Evolutionary conservation across 768 basidiomycete genomes (phyloP).

Genomic region (Collybia sp.): DNA sequence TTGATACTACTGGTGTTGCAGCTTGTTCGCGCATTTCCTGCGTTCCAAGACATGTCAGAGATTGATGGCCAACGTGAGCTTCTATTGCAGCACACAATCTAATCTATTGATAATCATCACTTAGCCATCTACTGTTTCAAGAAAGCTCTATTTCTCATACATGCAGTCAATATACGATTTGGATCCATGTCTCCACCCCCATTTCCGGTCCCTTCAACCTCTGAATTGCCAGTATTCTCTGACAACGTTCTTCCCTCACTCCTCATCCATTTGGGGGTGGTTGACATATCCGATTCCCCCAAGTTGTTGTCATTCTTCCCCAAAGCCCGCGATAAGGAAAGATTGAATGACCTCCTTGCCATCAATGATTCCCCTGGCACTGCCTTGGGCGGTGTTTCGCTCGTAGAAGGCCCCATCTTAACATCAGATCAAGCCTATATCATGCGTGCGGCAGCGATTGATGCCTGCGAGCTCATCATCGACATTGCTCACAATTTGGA

Average conservation of each 20-base stretch:
- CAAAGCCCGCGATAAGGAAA: slow-evolving; percentile 31
- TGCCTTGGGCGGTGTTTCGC: slow-evolving; percentile 9
- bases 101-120: background rate
- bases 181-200: slow-evolving; percentile 43
- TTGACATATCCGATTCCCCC: slow-evolving; percentile 55
- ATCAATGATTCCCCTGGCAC: slow-evolving; percentile 7
- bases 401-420: slow-evolving; percentile 46
- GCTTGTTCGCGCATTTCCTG: slow-evolving; percentile 76
- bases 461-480: slow-evolving; percentile 71
- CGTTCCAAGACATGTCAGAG: slow-evolving; percentile 72
- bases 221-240: slow-evolving; percentile 59
- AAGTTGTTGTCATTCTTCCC: slow-evolving; percentile 46
- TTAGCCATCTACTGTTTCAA: slow-evolving; percentile 87
- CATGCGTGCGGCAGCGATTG: slow-evolving; percentile 74
- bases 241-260: slow-evolving; percentile 87
- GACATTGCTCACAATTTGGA: slow-evolving; percentile 40
- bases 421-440: slow-evolving; percentile 61
- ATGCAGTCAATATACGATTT: slow-evolving; percentile 67
- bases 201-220: slow-evolving; percentile 61
- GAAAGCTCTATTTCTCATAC: slow-evolving; percentile 81
- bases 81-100: background rate
- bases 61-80: slow-evolving; percentile 61
- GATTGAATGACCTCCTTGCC: slow-evolving; percentile 34
- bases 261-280: slow-evolving; percentile 68
- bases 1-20: slow-evolving; percentile 23